phyloP scores from a whole-genome alignment of 1,284 basidiomycete species.

The Austroboletus novae-zelandiae region DNA sequence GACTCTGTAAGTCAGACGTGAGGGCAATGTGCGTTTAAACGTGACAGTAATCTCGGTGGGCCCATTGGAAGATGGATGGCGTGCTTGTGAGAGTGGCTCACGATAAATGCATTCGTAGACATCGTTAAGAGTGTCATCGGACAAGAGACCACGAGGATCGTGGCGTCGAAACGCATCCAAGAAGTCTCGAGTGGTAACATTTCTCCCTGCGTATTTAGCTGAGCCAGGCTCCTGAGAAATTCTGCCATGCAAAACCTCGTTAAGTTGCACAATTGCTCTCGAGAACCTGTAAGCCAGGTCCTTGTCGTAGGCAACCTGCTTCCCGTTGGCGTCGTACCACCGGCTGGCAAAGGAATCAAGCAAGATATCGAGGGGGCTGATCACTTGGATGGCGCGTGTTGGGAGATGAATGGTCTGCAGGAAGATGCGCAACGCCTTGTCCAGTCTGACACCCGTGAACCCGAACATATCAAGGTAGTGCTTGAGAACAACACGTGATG shows the following conservation, averaged over 20 bases:
- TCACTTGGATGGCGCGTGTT: slow-evolving; percentile 43
- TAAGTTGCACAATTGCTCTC: slow-evolving; percentile 83
- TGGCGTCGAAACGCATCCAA: slow-evolving; percentile 73
- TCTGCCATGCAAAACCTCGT: slow-evolving; percentile 72
- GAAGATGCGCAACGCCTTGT: slow-evolving; percentile 87
- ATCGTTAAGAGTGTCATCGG: slow-evolving; percentile 71
- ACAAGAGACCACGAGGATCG: slow-evolving; percentile 66
- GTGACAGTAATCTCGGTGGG: slow-evolving; percentile 55
- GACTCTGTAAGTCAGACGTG: slow-evolving; percentile 76
- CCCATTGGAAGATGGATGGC: slow-evolving; percentile 43
- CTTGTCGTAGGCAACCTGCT: slow-evolving; percentile 73
- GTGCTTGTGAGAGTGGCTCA: slow-evolving; percentile 73
- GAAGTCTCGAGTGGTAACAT: slow-evolving; percentile 74
- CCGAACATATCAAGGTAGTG: slow-evolving; percentile 88
- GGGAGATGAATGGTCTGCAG: slow-evolving; percentile 79
- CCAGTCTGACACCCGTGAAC: slow-evolving; percentile 79
- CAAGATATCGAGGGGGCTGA: slow-evolving; percentile 58
- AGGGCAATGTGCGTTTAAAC: slow-evolving; percentile 72
- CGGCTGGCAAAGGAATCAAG: slow-evolving; percentile 85
- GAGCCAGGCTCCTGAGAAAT: slow-evolving; percentile 59
- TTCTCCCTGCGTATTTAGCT: slow-evolving; percentile 61
- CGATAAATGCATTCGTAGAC: slow-evolving; percentile 75
- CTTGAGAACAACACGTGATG: slow-evolving; percentile 73
- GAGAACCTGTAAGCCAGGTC: slow-evolving; percentile 78
- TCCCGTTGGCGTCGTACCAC: slow-evolving; percentile 89